Base-by-base conservation (phyloP, 2,329 filamentous ascomycete genomes). In the Parasarocladium wereldwijsianum region DNA sequence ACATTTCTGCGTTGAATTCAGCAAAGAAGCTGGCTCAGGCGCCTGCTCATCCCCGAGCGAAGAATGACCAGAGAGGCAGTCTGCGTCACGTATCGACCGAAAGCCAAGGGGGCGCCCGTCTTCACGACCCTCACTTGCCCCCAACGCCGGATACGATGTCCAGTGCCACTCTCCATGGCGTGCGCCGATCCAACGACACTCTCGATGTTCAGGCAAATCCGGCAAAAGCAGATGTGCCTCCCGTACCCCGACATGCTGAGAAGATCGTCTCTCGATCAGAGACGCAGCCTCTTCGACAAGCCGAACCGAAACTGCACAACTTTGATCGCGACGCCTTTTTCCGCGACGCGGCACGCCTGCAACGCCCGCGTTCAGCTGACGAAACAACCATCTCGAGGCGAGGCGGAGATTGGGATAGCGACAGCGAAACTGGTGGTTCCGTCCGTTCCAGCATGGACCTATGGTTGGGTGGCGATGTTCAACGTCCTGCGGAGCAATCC, bases 141-240 rank as follows among this genome's bases (percentile, higher is more conserved):
- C 69, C 69, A 0, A 73, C 69, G 0, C 69, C 69, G 0, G 68
- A 73, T 38, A 73, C 69, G 0, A 65, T 71, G 13, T 69, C 68
- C 2, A 69, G 64, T 3, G 63, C 64, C 2, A 68, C 65, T 0
- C 51, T 73, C 19, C 54, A 58, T 5, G 55, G 57, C 10, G 63
- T 58, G 34, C 57, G 67, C 36, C 58, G 55, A 27, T 70, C 66
- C 0, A 57, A 60, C 31, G 66, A 71, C 24, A 60, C 58, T 0
- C 43, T 66, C 1, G 31, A 29, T 3, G 14, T 4, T 12, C 19
- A 30, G n/a, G 19, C n/a, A 12, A 17, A n/a, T n/a, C n/a, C n/a
- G n/a, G n/a, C n/a, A n/a, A n/a, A n/a, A n/a, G n/a, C n/a, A n/a
- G n/a, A n/a, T n/a, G n/a, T n/a, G n/a, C n/a, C n/a, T n/a, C n/a